These are phyloP conservation scores for Pseudevernia furfuracea DNA, from an alignment of 495 filamentous ascomycete species.

Conservation along the genomic window DNA sequence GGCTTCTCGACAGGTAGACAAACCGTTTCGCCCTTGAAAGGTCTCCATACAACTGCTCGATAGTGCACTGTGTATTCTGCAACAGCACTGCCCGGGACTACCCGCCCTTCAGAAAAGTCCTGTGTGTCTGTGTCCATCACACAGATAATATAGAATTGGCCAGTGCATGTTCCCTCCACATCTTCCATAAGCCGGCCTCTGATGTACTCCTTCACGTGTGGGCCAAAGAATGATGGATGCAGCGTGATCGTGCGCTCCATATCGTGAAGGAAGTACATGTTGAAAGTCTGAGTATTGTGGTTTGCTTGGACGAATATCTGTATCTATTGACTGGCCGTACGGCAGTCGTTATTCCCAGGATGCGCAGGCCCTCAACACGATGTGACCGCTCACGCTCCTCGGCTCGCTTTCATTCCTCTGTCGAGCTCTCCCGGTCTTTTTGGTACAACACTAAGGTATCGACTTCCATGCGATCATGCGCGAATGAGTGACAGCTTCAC, in stretches of 20 bases:
- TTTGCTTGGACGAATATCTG: slow-evolving; percentile 5
- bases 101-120: slow-evolving; percentile 82
- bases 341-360: not conserved
- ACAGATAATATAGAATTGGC: slow-evolving; percentile 90
- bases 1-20: slow-evolving; percentile 29
- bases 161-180: slow-evolving; percentile 87
- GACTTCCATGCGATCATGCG: slow-evolving; percentile 5
- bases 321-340: slow-evolving; percentile 1
- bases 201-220: slow-evolving; percentile 81
- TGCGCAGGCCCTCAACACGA: slow-evolving; percentile 8
- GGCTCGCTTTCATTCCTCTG: slow-evolving; percentile 11
- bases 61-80: slow-evolving; percentile 94
- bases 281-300: slow-evolving; percentile 14
- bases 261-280: slow-evolving; percentile 96
- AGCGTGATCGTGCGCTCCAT: slow-evolving; percentile 87
- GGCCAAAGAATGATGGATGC: slow-evolving; percentile 93
- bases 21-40: slow-evolving; percentile 95
- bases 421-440: not conserved
- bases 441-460: not conserved
- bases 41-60: slow-evolving; percentile 92
- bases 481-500: slow-evolving; percentile 16
- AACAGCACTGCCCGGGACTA: slow-evolving; percentile 78
- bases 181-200: slow-evolving; percentile 79
- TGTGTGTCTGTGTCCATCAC: slow-evolving; percentile 95
- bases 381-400: slow-evolving; percentile 10